Conservation (phyloP, 257 asterid genomes). For the Plantago ovata region DNA sequence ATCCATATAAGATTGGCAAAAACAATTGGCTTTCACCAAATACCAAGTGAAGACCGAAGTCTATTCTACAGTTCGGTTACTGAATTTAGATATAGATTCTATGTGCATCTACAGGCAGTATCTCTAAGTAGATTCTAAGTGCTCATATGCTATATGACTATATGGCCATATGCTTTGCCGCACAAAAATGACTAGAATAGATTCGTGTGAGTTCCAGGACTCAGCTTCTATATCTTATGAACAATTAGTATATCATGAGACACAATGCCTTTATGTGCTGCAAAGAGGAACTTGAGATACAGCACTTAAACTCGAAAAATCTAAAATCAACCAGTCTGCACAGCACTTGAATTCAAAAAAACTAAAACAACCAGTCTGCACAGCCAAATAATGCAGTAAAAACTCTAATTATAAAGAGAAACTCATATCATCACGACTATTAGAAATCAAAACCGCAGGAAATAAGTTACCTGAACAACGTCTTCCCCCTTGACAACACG, state of each 20-base stretch:
- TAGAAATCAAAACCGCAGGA: not conserved
- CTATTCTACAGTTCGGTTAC: not conserved
- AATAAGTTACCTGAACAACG: constrained; percentile 72
- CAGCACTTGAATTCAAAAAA: not conserved
- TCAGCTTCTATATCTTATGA: not conserved
- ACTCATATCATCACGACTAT: not conserved
- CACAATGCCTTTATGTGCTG: constrained; percentile 1
- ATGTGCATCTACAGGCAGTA: not conserved
- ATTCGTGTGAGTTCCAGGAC: not conserved
- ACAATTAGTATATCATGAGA: not conserved
- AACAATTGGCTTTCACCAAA: not conserved
- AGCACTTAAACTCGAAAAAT: not conserved
- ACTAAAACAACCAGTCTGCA: not conserved
- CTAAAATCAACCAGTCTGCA: not conserved
- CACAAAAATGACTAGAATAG: no score
- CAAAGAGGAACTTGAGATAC: not conserved
- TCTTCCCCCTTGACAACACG: constrained; percentile 93
- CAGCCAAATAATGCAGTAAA: not conserved
- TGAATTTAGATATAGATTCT: not conserved
- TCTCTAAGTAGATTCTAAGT: not conserved
- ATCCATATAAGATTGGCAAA: not conserved
- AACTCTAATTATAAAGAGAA: not conserved
- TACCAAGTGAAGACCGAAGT: not conserved
- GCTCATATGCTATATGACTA: no score
- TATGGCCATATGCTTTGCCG: no score